phyloP scores from a whole-genome alignment of 2,329 filamentous ascomycete species.

The Alternaria ethzedia region DNA sequence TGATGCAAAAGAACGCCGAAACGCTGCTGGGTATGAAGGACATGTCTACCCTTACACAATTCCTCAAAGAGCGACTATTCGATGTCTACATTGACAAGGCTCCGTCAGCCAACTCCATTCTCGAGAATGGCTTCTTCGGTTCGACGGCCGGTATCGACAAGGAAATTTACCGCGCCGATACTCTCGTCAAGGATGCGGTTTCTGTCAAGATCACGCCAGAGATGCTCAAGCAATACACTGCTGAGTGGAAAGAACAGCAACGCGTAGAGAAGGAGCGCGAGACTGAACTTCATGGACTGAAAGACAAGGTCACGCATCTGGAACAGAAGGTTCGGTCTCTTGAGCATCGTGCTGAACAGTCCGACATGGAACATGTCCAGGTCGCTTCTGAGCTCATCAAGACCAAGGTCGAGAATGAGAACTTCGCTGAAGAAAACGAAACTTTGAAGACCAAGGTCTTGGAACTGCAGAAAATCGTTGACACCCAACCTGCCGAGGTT shows the following conservation, averaged over 20 bases:
- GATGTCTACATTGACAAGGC: slow-evolving; percentile 96
- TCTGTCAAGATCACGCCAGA: slow-evolving; percentile 84
- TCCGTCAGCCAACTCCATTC: slow-evolving; percentile 87
- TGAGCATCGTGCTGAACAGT: slow-evolving; percentile 86
- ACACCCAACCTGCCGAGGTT: slow-evolving; percentile 87
- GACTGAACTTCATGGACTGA: slow-evolving; percentile 75
- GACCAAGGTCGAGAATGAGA: slow-evolving; percentile 92
- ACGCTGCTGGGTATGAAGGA: slow-evolving; percentile 83
- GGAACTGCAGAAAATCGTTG: slow-evolving; percentile 84
- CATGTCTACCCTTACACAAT: slow-evolving; percentile 86
- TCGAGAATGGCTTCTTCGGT: slow-evolving; percentile 97
- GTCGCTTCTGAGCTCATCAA: slow-evolving; percentile 90
- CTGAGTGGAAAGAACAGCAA: slow-evolving; percentile 92
- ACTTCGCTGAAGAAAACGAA: slow-evolving; percentile 88
- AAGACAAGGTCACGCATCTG: slow-evolving; percentile 63
- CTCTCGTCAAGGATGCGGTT: slow-evolving; percentile 91
- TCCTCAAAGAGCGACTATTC: slow-evolving; percentile 92
- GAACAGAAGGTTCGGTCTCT: slow-evolving; percentile 80
- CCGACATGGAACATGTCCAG: slow-evolving; percentile 87
- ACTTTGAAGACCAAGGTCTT: slow-evolving; percentile 82
- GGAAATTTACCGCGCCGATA: slow-evolving; percentile 92
- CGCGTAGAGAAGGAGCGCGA: slow-evolving; percentile 83
- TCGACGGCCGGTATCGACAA: slow-evolving; percentile 89
- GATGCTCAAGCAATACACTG: slow-evolving; percentile 77
- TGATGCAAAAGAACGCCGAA: slow-evolving; percentile 93